Conservation (phyloP, 257 asterid genomes). For the Solanum dulcamara region DNA sequence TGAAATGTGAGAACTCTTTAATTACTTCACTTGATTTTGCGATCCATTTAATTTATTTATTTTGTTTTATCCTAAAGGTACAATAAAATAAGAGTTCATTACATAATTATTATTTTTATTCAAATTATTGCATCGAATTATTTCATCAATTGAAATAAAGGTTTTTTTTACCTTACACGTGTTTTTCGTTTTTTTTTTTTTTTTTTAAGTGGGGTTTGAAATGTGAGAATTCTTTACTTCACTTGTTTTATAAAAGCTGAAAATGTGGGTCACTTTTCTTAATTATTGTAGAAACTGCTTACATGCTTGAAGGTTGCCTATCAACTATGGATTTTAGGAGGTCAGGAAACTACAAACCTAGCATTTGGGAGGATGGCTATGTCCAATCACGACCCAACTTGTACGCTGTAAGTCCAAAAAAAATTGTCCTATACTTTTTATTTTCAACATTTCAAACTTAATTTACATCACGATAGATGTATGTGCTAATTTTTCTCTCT, state of each 20-base stretch:
- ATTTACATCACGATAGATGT: not conserved
- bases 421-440: not conserved
- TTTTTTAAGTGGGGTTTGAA: not conserved
- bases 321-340: constrained; percentile 11
- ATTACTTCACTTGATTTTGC: too few relatives aligned
- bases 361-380: constrained; percentile 35
- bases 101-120: too few relatives aligned
- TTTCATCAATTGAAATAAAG: not conserved
- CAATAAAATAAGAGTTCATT: too few relatives aligned
- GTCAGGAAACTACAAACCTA: constrained; percentile 28
- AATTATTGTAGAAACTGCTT: not conserved
- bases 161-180: not conserved
- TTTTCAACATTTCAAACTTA: not conserved
- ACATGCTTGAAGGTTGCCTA: not conserved
- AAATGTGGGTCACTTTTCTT: not conserved
- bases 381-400: constrained; percentile 23
- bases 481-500: not conserved
- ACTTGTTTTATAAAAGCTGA: not conserved
- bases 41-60: too few relatives aligned
- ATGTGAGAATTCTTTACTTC: not conserved
- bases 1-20: too few relatives aligned
- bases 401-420: constrained; percentile 9
- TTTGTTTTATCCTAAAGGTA: too few relatives aligned
- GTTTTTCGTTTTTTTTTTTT: not conserved
- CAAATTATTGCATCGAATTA: too few relatives aligned